Evolutionary conservation across 768 basidiomycete species (phyloP).

Genomic region (Rhodotorula taiwanensis): DNA sequence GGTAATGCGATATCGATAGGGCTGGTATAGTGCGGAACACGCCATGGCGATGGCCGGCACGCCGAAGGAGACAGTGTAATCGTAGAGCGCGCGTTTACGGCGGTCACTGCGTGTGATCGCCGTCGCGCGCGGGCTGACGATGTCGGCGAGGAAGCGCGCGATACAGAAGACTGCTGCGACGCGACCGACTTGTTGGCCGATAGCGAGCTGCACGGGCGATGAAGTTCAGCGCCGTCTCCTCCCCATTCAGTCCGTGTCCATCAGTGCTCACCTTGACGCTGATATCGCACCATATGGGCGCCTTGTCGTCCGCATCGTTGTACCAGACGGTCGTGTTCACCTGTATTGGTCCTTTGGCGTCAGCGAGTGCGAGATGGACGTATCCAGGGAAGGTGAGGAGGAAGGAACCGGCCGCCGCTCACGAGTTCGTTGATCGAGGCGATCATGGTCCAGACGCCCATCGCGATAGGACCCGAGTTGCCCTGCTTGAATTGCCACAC

Average conservation of each 20-base stretch:
- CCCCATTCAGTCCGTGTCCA: too few relatives aligned
- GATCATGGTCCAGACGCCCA: conserved; percentile 26
- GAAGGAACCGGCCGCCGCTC: background rate
- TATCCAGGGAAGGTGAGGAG: too few relatives aligned
- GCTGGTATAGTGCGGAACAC: conserved; percentile 14
- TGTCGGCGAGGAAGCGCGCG: conserved; percentile 25
- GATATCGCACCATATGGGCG: conserved; percentile 32
- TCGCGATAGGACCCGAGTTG: conserved; percentile 26
- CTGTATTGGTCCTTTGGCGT: background rate
- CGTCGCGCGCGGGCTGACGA: conserved; percentile 24
- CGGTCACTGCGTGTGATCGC: conserved; percentile 13
- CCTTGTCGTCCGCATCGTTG: conserved; percentile 21
- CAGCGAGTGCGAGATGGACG: background rate
- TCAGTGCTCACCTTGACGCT: conserved; percentile 23
- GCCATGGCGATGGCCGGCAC: conserved; percentile 27
- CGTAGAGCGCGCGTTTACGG: conserved; percentile 3
- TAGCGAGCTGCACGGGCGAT: conserved; percentile 7
- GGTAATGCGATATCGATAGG: conserved; percentile 11
- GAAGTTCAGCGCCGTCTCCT: too few relatives aligned
- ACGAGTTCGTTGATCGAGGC: background rate
- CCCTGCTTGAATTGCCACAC: conserved; percentile 32
- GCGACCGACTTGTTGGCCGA: conserved; percentile 17
- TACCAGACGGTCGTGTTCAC: conserved; percentile 22
- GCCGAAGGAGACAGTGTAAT: conserved; percentile 24
- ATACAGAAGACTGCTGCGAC: conserved; percentile 25